phyloP scores from a whole-genome alignment of 1,284 basidiomycete species.

The Sanguinoderma infundibulare region DNA sequence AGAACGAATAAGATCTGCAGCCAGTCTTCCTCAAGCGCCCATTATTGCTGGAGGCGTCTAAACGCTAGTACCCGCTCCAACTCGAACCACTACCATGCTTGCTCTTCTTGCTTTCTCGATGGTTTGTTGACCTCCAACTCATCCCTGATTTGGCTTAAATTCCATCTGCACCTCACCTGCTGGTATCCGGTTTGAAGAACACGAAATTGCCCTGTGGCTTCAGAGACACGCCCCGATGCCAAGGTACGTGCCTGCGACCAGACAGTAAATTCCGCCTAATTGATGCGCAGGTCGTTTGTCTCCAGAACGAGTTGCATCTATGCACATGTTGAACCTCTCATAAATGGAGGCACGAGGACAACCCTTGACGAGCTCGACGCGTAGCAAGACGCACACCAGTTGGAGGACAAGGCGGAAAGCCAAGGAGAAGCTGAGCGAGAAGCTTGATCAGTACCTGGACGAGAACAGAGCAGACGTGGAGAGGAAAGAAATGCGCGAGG shows the following conservation, averaged over 20 bases:
- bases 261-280: background rate
- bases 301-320: conserved; percentile 16
- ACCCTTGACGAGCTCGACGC: conserved; percentile 59
- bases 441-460: conserved; percentile 41
- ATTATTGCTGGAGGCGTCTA: too few relatives aligned
- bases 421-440: conserved; percentile 42
- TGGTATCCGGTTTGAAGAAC: background rate
- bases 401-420: conserved; percentile 46
- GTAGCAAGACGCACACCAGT: conserved; percentile 41
- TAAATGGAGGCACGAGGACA: conserved; percentile 51
- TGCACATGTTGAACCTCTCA: conserved; percentile 33
- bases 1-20: too few relatives aligned
- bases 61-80: too few relatives aligned
- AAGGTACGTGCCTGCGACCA: conserved; percentile 9
- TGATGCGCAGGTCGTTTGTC: conserved; percentile 4
- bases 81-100: background rate
- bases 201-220: background rate
- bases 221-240: background rate
- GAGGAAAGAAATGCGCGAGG: conserved; percentile 57
- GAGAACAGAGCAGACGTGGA: conserved; percentile 47
- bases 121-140: conserved; percentile 13
- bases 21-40: too few relatives aligned
- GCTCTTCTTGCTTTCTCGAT: conserved; percentile 13
- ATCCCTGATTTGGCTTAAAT: conserved; percentile 3
- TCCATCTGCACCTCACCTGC: conserved; percentile 1